These are phyloP conservation scores for Neurospora sp. DNA, from an alignment of 495 filamentous ascomycete genomes.

Conservation along the genomic window DNA sequence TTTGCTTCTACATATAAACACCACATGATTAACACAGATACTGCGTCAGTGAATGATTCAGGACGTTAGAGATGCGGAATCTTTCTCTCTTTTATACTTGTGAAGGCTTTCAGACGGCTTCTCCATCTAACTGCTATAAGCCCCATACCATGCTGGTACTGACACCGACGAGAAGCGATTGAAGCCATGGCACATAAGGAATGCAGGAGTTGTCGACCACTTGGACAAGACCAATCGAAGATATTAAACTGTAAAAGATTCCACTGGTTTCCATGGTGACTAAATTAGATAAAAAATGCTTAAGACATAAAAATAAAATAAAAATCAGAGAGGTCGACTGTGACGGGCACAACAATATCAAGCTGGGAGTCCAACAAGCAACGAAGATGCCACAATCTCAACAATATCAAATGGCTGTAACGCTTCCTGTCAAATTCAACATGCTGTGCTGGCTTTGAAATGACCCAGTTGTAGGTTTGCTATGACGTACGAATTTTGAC, in stretches of 20 bases:
- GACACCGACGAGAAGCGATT: not conserved
- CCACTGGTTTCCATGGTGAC: not conserved
- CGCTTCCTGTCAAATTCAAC: not conserved
- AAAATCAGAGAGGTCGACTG: not conserved
- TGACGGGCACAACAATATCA: not conserved
- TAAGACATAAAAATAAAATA: not conserved
- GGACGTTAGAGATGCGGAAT: not conserved
- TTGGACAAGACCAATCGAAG: not conserved
- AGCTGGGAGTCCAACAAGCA: not conserved
- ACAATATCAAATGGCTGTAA: not conserved
- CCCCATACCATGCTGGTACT: not conserved
- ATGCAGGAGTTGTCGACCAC: not conserved
- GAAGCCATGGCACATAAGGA: not conserved
- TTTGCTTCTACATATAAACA: not conserved
- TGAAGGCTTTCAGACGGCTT: not conserved
- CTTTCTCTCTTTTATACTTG: not conserved
- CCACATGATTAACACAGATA: not conserved
- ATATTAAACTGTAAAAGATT: not conserved
- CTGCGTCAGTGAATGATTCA: not conserved
- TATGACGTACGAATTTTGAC: not conserved
- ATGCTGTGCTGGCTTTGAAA: not conserved
- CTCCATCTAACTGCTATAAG: not conserved
- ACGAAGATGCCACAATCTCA: not conserved
- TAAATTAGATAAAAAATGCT: not conserved
- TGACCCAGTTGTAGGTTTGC: not conserved